These are phyloP conservation scores for Basipetospora chlamydospora DNA, from an alignment of 2,329 filamentous ascomycete genomes.

Conservation along the genomic window DNA sequence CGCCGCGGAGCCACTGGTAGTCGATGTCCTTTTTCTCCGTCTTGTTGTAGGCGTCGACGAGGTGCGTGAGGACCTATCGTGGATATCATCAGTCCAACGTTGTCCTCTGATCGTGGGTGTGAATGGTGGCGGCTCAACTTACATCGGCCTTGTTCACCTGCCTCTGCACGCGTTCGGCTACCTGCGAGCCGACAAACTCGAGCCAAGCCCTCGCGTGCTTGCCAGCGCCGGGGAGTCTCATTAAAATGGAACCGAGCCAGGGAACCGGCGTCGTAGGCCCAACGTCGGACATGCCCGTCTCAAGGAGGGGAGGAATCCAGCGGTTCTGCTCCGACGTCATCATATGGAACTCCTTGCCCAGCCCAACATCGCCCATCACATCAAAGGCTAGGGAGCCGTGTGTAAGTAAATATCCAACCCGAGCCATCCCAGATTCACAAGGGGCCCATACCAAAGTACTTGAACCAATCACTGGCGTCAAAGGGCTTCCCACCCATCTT, in stretches of 20 bases:
- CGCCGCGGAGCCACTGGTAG: constrained; percentile 3
- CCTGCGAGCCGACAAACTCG: constrained; percentile 2
- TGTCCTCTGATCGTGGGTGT: no score
- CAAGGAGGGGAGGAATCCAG: constrained; percentile 47
- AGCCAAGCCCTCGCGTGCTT: neutral
- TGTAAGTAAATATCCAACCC: neutral
- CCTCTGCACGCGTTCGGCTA: constrained; percentile 1
- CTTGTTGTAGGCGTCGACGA: constrained; percentile 3
- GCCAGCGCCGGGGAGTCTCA: neutral
- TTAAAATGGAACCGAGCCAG: neutral
- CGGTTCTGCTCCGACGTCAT: constrained; percentile 69
- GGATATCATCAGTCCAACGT: neutral
- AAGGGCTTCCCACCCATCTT: constrained; percentile 11
- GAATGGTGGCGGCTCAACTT: no score
- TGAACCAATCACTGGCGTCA: constrained; percentile 18
- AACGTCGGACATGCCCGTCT: neutral
- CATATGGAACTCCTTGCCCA: constrained; percentile 21
- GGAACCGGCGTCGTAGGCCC: neutral
- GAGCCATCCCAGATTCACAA: neutral
- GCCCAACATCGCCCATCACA: constrained; percentile 26
- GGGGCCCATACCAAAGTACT: constrained; percentile 15
- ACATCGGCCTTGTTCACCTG: constrained; percentile 2
- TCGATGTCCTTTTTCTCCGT: neutral
- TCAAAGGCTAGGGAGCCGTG: constrained; percentile 14
- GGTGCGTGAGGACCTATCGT: constrained; percentile 1